phyloP scores from a whole-genome alignment of 805 yeast genomes.

The Ogataea saltuana region DNA sequence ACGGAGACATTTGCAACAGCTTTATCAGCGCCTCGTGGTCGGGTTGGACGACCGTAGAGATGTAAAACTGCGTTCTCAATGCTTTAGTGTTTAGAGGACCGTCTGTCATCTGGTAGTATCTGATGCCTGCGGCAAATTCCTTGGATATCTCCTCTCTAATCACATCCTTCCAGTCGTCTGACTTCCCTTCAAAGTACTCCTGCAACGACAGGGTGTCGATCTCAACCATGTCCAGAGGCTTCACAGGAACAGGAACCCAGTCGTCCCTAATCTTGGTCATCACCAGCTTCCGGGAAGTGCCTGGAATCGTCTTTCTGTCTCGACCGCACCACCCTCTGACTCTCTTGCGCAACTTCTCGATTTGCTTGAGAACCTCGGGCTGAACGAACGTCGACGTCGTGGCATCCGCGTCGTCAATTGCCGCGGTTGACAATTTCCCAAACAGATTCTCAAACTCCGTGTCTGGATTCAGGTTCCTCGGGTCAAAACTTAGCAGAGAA shows the following conservation, averaged over 20 bases:
- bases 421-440: conserved; percentile 67
- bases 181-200: conserved; percentile 34
- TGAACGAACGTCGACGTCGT: conserved; percentile 69
- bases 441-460: conserved; percentile 68
- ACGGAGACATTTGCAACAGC: conserved; percentile 61
- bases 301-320: conserved; percentile 73
- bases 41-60: conserved; percentile 69
- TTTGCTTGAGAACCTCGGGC: conserved; percentile 67
- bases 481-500: conserved; percentile 44
- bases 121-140: conserved; percentile 47
- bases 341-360: conserved; percentile 54
- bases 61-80: conserved; percentile 48
- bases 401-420: conserved; percentile 73
- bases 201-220: conserved; percentile 42
- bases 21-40: conserved; percentile 73
- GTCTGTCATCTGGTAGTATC: conserved; percentile 53
- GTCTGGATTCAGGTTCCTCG: conserved; percentile 70
- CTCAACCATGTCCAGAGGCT: conserved; percentile 63
- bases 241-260: conserved; percentile 71
- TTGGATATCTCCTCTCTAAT: conserved; percentile 41
- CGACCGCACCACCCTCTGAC: conserved; percentile 85
- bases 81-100: conserved; percentile 33
- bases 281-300: conserved; percentile 63
- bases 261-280: conserved; percentile 76
- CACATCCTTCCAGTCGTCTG: conserved; percentile 51